These are phyloP conservation scores for Hura crepitans DNA, from an alignment of 441 rosid species.

Conservation along the genomic window DNA sequence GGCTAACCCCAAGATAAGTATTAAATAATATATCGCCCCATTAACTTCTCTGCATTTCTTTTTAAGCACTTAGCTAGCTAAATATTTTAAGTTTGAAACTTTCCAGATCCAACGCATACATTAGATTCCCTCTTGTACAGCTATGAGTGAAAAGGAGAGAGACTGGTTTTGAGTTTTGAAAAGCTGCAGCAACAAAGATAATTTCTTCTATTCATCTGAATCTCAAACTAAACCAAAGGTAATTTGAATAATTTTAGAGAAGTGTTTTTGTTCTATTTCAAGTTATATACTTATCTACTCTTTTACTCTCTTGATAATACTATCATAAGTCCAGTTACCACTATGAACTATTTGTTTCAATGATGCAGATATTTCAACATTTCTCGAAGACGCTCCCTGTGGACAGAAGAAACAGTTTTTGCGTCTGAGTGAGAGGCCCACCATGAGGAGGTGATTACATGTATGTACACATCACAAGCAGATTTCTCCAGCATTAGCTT, in stretches of 20 bases:
- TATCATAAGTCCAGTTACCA: neutral
- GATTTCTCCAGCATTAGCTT: conserved; percentile 35
- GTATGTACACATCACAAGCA: conserved; percentile 54
- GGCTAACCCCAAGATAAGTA: conserved; percentile 32
- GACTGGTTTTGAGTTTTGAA: conserved; percentile 20
- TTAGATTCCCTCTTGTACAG: conserved; percentile 47
- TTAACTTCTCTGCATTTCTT: conserved; percentile 40
- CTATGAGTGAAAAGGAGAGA: conserved; percentile 22
- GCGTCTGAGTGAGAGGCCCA: conserved; percentile 57
- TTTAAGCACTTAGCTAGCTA: conserved; percentile 36
- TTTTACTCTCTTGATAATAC: neutral
- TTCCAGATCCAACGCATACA: conserved; percentile 33
- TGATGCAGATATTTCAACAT: conserved; percentile 5
- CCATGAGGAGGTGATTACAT: conserved; percentile 36
- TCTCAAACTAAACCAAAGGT: conserved; percentile 18
- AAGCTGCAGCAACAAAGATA: conserved; percentile 22
- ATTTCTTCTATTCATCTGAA: conserved; percentile 11
- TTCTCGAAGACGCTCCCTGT: neutral
- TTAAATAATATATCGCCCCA: conserved; percentile 21
- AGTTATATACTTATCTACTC: neutral
- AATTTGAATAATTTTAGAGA: neutral
- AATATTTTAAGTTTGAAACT: conserved; percentile 35
- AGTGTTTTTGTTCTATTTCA: neutral
- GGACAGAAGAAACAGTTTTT: conserved; percentile 19
- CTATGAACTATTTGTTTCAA: conserved; percentile 15